phyloP scores from a whole-genome alignment of 306 rosid genomes.

The Lathyrus sativus region DNA sequence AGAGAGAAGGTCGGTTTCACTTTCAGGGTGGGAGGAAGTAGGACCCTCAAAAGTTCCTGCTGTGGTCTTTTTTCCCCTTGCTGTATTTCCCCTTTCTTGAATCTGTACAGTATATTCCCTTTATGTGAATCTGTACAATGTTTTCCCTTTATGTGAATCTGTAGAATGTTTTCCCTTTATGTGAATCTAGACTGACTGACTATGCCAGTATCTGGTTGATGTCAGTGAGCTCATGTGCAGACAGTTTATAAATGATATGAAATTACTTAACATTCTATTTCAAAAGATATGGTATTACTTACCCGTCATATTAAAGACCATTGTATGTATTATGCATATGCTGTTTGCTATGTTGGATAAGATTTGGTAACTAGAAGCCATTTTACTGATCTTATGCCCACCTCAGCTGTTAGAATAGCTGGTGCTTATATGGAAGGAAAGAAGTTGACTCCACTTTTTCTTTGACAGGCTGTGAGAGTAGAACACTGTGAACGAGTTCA shows the following conservation, averaged over 20 bases:
- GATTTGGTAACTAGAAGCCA: constrained; percentile 24
- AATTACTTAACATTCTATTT: constrained; percentile 21
- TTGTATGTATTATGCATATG: constrained; percentile 10
- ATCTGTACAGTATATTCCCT: neutral
- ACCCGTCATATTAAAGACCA: constrained; percentile 3
- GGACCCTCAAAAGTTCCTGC: constrained; percentile 17
- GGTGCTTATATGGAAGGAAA: constrained; percentile 29
- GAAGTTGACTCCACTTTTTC: constrained; percentile 34
- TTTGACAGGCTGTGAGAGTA: constrained; percentile 87
- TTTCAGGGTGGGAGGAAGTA: neutral
- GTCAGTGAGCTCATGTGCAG: constrained; percentile 11
- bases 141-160: neutral
- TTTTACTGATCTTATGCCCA: constrained; percentile 26
- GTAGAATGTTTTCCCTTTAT: neutral
- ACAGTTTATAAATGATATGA: constrained; percentile 6
- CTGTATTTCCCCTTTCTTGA: neutral
- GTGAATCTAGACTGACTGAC: constrained; percentile 8
- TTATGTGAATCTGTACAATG: constrained; percentile 2
- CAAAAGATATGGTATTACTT: constrained; percentile 13
- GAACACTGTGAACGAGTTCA: constrained; percentile 99
- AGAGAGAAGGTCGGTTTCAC: neutral
- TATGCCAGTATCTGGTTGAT: neutral
- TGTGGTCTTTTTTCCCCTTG: neutral
- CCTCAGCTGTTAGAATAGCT: constrained; percentile 18
- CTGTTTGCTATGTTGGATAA: constrained; percentile 20